Conservation (phyloP, 75 land plant genomes). For the Gnetum montanum region DNA sequence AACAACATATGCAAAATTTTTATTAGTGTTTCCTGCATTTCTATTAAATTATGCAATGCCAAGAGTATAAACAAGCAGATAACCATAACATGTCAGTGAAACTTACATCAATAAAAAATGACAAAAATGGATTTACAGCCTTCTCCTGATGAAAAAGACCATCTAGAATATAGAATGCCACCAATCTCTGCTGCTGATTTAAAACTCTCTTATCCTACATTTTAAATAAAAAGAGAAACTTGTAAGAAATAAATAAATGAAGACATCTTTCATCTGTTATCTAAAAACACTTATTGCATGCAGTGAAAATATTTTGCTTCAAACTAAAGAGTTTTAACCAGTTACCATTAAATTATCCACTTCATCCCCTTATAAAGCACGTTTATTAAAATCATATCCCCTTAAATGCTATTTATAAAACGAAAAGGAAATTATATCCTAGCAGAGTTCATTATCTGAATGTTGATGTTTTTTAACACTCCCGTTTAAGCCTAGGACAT, state of each 20-base stretch:
- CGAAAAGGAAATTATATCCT: too few relatives aligned
- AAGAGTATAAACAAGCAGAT: too few relatives aligned
- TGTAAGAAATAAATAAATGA: neutral
- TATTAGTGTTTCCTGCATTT: too few relatives aligned
- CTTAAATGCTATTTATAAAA: neutral
- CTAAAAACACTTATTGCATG: neutral
- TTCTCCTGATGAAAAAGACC: conserved; percentile 21
- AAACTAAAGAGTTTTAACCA: neutral
- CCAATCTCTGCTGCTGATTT: conserved; percentile 30
- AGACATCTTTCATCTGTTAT: neutral
- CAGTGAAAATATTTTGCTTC: neutral
- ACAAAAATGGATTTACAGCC: conserved; percentile 31
- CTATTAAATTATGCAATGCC: too few relatives aligned
- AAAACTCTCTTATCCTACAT: conserved; percentile 28
- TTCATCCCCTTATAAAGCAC: neutral
- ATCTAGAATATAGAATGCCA: conserved; percentile 34
- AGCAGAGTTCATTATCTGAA: too few relatives aligned
- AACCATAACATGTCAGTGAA: too few relatives aligned
- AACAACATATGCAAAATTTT: too few relatives aligned
- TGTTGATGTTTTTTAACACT: too few relatives aligned
- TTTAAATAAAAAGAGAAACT: neutral
- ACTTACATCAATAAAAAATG: conserved; percentile 28
- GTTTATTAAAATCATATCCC: neutral
- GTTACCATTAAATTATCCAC: neutral
- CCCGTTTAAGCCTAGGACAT: too few relatives aligned